Evolutionary conservation across 345 rosid genomes (phyloP), one percentile per base, ranked within the genome.

Genomic region (Bruguiera gymnorhiza): DNA sequence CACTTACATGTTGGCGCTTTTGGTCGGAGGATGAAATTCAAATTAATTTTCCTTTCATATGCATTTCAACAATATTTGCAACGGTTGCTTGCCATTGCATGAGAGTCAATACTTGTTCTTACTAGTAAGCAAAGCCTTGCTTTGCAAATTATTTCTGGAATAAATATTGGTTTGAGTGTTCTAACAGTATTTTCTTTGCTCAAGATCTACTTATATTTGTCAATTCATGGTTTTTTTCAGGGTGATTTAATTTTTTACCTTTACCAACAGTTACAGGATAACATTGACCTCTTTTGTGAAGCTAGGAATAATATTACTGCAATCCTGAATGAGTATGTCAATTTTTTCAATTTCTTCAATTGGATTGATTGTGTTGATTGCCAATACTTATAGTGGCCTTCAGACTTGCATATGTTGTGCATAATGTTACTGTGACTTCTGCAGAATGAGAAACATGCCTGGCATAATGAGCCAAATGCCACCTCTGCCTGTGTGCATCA

Each of bases 391-490:
- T 11, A 4, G 55, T 26, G 55, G 29, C 37, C 50, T 48, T 23
- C 5, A 6, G 24, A 13, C 4, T 75, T 68, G 64, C 62, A 68
- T 50, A 48, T 24, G 50, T 64, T 60, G 50, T 61, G 19, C 37
- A 60, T 59, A 70, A 31, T 61, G 62, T 53, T 73, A 59, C 29
- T 65, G 36, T 79, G 57, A 23, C 24, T 69, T 68, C 79, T 63
- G 79, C 87, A 94, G 98, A 70, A 87, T 91, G 93, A 82, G 83
- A 77, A 74, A 78, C 60, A 87, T 76, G 85, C 93, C 96, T 56
- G 93, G 97, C 75, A 82, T 91, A 77, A 91, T 94, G 97, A 89
- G 88, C 72, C 93, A 82, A 70, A 91, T 94, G 98, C 93, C 91
- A 55, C 93, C 98, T 23, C 83, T 94, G 61, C 88, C 86, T 36